A percentile compares a stretch with the other conserved stretches of the same genome.
Conservation (phyloP, 75 land plant genomes). For the Sequoiadendron giganteum region DNA sequence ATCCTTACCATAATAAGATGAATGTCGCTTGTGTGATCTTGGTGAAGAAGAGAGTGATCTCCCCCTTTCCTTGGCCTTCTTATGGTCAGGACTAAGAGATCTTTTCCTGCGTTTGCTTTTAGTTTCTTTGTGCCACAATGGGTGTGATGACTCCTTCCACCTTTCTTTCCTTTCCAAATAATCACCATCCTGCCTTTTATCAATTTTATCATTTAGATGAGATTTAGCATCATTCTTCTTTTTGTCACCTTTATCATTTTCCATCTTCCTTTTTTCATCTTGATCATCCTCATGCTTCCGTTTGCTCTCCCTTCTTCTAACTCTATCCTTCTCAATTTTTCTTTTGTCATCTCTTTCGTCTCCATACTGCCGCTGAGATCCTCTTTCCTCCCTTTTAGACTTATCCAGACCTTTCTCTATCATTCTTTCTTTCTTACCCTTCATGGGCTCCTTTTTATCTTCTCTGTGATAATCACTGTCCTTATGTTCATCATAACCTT, state of each 20-base stretch:
- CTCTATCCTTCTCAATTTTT: slow-evolving; percentile 16
- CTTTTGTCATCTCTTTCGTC: slow-evolving; percentile 21
- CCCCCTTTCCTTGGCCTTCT: slow-evolving; percentile 23
- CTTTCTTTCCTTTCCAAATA: slow-evolving; percentile 32
- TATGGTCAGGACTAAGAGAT: slow-evolving; percentile 50
- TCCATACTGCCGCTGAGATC: neutral
- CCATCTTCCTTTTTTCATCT: slow-evolving; percentile 23
- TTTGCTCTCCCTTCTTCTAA: slow-evolving; percentile 18
- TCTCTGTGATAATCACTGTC: slow-evolving; percentile 1
- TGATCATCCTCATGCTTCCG: slow-evolving; percentile 25
- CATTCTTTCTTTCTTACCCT: slow-evolving; percentile 7
- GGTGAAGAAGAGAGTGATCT: slow-evolving; percentile 44
- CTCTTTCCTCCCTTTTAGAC: slow-evolving; percentile 3
- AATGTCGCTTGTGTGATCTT: slow-evolving; percentile 23
- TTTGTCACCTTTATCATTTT: slow-evolving; percentile 15
- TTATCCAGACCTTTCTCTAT: neutral
- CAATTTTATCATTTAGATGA: slow-evolving; percentile 3
- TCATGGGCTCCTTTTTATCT: slow-evolving; percentile 14
- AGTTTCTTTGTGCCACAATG: slow-evolving; percentile 25
- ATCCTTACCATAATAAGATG: slow-evolving; percentile 29
- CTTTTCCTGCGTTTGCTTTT: slow-evolving; percentile 41
- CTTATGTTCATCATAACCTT: neutral
- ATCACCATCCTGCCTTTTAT: slow-evolving; percentile 23
- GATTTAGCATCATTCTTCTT: slow-evolving; percentile 27
- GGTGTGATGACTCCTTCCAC: slow-evolving; percentile 18